Percentiles rank a stretch among this genome's conserved stretches.
These are phyloP conservation scores for Termitomyces sp. DNA, from an alignment of 768 basidiomycete genomes.

Conservation along the genomic window DNA sequence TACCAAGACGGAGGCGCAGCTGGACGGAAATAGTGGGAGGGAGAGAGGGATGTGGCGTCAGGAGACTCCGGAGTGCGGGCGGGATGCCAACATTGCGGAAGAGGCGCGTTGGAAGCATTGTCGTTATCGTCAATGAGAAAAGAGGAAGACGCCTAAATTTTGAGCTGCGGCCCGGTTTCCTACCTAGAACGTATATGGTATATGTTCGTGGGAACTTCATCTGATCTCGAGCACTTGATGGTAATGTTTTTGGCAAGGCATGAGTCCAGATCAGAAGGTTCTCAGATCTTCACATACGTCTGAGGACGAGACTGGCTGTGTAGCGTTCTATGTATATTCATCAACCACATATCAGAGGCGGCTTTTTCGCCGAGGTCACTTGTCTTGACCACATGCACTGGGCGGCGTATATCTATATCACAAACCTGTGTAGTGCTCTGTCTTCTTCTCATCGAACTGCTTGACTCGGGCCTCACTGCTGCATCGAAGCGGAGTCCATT, in stretches of 20 bases:
- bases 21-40: slow-evolving; percentile 27
- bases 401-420: neutral
- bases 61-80: slow-evolving; percentile 35
- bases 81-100: slow-evolving; percentile 39
- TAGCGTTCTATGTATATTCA: too few relatives aligned
- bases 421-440: neutral
- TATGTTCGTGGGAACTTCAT: too few relatives aligned
- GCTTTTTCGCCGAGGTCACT: neutral
- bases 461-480: neutral
- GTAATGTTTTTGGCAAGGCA: too few relatives aligned
- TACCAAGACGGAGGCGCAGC: slow-evolving; percentile 26
- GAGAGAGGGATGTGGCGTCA: slow-evolving; percentile 29
- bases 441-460: too few relatives aligned
- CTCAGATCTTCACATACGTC: too few relatives aligned
- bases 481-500: neutral
- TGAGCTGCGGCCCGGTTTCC: neutral
- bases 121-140: neutral
- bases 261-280: too few relatives aligned
- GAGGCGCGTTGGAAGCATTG: slow-evolving; percentile 44
- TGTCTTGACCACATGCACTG: neutral
- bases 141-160: neutral
- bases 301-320: too few relatives aligned
- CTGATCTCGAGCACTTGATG: too few relatives aligned
- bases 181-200: too few relatives aligned
- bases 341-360: neutral